Base-by-base conservation (phyloP, 2,329 filamentous ascomycete genomes). In the Endocalyx cinctus region DNA sequence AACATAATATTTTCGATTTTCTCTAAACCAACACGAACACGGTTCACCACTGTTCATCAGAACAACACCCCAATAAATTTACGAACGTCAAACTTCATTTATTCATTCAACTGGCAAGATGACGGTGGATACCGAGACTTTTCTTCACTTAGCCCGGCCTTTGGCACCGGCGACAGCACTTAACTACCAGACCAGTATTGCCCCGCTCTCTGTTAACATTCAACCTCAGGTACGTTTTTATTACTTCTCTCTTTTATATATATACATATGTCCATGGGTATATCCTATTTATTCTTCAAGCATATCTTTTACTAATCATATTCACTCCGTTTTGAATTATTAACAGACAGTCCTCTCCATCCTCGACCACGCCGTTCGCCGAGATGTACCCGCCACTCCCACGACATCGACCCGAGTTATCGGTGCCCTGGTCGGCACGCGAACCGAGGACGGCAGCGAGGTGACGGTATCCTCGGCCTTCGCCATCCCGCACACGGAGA, bases 401-500 rank as follows among this genome's bases (percentile, higher is more conserved):
- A 42, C 50, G 4, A 48, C 42, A 64, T 88, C 92, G 58, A 87
- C 92, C 55, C 86, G 92, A 58, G 92, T 98, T 45, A 98, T 98
- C 58, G 92, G 92, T 55, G 95, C 92, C 40, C 79, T 98, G 36
- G 81, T 98, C 37, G 92, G 92, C 58, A 84, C 83, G 48, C 84
- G 92, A 50, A 92, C 84, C 60, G 92, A 98, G 70, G 92, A 98
- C 74, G 92, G 90, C 63, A 87, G 85, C 59, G 90, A 97, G 64
- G 87, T 94, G 56, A 88, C 94, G 66, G 92, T 98, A 56, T 82
- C 87, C 59, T 94, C 87, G 58, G 90, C 87, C 70, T 98, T 98
- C 63, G 92, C 92, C 50, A 94, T 98, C 57, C 89, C 90, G 48
- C 92, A 98, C 72, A 97, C 90, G 50, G 92, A 98, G 70, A 95